Base-by-base conservation (phyloP, 2,329 filamentous ascomycete species). In the Monilinia vaccinii-corymbosi region DNA sequence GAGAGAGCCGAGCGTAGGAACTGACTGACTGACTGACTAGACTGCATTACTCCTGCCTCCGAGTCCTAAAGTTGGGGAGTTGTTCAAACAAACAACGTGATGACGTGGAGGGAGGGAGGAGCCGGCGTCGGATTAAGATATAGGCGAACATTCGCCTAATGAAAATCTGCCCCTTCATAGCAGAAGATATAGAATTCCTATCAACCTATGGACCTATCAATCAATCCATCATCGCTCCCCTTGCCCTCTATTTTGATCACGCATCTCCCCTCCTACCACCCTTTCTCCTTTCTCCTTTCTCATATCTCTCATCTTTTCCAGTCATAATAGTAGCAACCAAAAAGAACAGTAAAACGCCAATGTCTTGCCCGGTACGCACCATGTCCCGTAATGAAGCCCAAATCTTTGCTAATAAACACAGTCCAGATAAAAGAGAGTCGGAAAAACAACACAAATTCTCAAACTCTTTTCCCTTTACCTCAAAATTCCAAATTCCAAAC, bases 401-500 rank as follows among this genome's bases (percentile, higher is more conserved):
- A 42, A 42, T 53, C 50, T 53, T 31, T 42, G 36, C 25, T 53
- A 44, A 53, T 53, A 53, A 44, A 53, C 50, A 53, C 4, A 42
- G 28, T 53, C 38, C 50, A 32, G 18, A 21, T 38, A 21, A 21
- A 11, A 36, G 50, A 53, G 23, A 21, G 21, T 53, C 36, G 18
- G 50, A 40, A n/a, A 25, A 28, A 40, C 23, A 42, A 31, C 10
- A 53, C 50, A 44, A 53, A 32, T 42, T 44, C 36, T 32, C 14
- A 53, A 42, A 32, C 38, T 53, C 50, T 53, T 53, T 53, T 42
- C 50, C 50, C 50, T 42, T 16, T 42, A 21, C 36, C 50, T 53
- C 50, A 32, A 16, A 42, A 21, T 53, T 53, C 36, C 36, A 32
- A 53, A 53, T 53, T 53, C 25, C 25, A 42, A 42, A 21, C 38